phyloP scores from a whole-genome alignment of 352 stramenopile species.

The Globisporangium apiculatum region DNA sequence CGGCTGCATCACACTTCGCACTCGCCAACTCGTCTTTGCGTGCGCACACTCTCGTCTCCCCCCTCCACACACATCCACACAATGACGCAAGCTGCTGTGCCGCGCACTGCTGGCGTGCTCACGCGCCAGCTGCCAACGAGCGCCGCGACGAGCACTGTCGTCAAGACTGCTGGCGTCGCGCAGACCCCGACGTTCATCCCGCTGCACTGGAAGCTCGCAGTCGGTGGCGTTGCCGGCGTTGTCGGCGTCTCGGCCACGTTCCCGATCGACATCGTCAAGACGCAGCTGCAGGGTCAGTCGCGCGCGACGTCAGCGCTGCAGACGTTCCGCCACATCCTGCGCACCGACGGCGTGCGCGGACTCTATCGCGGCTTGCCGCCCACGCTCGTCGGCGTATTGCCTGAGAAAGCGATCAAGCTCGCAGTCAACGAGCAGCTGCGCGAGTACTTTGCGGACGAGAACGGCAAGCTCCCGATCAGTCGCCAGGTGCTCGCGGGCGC shows the following conservation, averaged over 20 bases:
- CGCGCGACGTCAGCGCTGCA: slow-evolving; percentile 44
- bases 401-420: slow-evolving; percentile 90
- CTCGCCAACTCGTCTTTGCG: background rate
- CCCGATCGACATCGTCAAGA: slow-evolving; percentile 93
- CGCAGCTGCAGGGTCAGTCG: slow-evolving; percentile 81
- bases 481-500: slow-evolving; percentile 63
- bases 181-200: slow-evolving; percentile 37
- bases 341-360: slow-evolving; percentile 54
- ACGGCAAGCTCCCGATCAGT: slow-evolving; percentile 51
- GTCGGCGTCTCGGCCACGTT: slow-evolving; percentile 83
- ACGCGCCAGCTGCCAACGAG: slow-evolving; percentile 15
- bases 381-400: slow-evolving; percentile 77
- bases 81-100: slow-evolving; percentile 1
- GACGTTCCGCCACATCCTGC: slow-evolving; percentile 66
- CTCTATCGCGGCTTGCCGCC: slow-evolving; percentile 73
- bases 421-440: slow-evolving; percentile 89
- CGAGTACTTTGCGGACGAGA: slow-evolving; percentile 49
- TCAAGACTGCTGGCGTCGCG: slow-evolving; percentile 5
- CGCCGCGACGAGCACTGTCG: slow-evolving; percentile 1
- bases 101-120: slow-evolving; percentile 10
- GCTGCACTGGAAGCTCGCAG: slow-evolving; percentile 75
- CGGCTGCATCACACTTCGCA: background rate
- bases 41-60: background rate
- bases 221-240: slow-evolving; percentile 81
- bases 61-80: background rate